Evolutionary conservation across 2,329 filamentous ascomycete species (phyloP), one percentile per base, ranked within the genome.

Genomic region (Chrysosporium keratinophilum): DNA sequence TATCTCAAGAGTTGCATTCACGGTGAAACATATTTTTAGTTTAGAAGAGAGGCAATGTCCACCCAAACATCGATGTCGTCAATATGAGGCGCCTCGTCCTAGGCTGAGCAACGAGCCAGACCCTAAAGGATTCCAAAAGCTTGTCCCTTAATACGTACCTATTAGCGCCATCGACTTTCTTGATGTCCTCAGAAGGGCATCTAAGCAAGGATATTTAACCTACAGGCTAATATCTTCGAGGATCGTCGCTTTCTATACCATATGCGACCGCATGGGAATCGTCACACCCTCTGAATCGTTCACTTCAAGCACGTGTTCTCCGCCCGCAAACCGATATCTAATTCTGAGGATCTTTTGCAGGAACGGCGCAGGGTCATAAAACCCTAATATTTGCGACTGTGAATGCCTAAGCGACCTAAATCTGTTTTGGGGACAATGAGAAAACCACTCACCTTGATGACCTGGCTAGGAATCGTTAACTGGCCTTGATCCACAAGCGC

Each of bases 341-440:
- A 74, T 64, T 57, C 63, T 68, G 56, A 74, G 55, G 17, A 56
- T 63, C 58, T 74, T 74, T 15, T 67, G 65, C 37, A 66, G 57
- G 17, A 73, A 62, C 23, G 71, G 71, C 5, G 69, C 69, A 17
- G 71, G 71, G 46, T 74, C 71, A 52, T 71, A 63, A 61, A 74
- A 74, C 0, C 71, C 71, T 15, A 71, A 57, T 17, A 73, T 67
- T 58, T 72, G 64, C 54, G 67, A 69, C 71, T 72, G 55, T 43
- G 14, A 40, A 20, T n/a, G n/a, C 15, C 50, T 69, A 50, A 67
- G 62, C 42, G 51, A 46, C 37, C 56, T 9, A 41, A 6, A 23
- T 14, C 15, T 28, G 1, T 7, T 31, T 23, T 11, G 33, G 3
- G 15, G 33, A 34, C 40, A n/a, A 19, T 9, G 15, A 39, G 23